These are phyloP conservation scores for Selaginella tamariscina DNA, from an alignment of 75 land plant genomes.

Conservation along the genomic window DNA sequence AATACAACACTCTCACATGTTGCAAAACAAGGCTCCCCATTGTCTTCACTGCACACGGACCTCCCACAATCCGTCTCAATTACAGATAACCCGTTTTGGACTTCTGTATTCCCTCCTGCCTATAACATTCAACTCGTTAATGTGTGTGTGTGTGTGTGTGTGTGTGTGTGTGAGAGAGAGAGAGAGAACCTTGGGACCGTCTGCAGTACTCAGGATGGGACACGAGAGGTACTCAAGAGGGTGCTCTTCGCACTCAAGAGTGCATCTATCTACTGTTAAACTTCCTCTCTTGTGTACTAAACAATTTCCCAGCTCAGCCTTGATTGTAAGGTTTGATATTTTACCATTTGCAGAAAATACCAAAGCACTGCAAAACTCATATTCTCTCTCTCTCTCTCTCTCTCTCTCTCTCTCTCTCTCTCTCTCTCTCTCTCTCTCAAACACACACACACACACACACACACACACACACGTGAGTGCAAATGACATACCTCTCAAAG, in stretches of 20 bases:
- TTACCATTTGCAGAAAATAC: constrained; percentile 83
- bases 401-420: background rate
- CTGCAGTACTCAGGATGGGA: constrained; percentile 78
- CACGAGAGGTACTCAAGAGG: constrained; percentile 80
- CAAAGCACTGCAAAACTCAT: constrained; percentile 52
- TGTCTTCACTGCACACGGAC: constrained; percentile 63
- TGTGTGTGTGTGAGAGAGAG: constrained; percentile 2
- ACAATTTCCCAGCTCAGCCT: constrained; percentile 91
- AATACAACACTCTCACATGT: constrained; percentile 75
- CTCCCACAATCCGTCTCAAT: constrained; percentile 87
- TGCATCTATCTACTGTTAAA: constrained; percentile 63
- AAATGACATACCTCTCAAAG: constrained; percentile 61
- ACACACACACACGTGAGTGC: background rate
- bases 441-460: too few relatives aligned
- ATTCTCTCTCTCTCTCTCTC: background rate
- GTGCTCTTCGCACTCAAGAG: constrained; percentile 76
- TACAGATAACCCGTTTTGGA: constrained; percentile 61
- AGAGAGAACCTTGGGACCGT: constrained; percentile 17
- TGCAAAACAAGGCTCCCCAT: constrained; percentile 59
- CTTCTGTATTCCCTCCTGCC: constrained; percentile 21
- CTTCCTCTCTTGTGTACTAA: constrained; percentile 82
- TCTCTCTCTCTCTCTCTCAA: too few relatives aligned
- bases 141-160: too few relatives aligned
- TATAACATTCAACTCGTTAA: too few relatives aligned
- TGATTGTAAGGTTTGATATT: constrained; percentile 67